phyloP scores from a whole-genome alignment of 257 asterid genomes.

The Solanum chmielewskii region DNA sequence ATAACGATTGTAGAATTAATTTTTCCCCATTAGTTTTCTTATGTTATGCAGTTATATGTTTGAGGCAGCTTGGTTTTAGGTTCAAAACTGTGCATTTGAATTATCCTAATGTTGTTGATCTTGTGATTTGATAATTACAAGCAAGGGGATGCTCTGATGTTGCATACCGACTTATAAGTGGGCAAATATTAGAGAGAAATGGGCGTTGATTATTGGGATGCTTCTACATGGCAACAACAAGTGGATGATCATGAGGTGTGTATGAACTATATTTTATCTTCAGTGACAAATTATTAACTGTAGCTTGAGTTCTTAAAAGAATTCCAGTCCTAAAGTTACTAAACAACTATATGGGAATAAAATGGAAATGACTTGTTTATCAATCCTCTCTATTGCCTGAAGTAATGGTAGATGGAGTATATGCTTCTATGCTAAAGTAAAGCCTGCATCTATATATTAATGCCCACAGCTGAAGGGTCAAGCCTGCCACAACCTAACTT shows the following conservation, averaged over 20 bases:
- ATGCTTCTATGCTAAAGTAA: neutral
- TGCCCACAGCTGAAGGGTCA: neutral
- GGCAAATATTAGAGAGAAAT: constrained; percentile 68
- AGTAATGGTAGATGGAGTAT: neutral
- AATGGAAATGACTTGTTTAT: neutral
- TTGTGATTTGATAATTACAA: no score
- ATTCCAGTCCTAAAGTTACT: neutral
- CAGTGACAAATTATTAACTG: neutral
- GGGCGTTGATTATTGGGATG: constrained; percentile 80
- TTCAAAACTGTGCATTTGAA: no score
- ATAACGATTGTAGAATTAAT: no score
- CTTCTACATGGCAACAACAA: constrained; percentile 41
- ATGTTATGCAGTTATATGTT: no score
- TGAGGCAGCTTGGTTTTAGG: no score
- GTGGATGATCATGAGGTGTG: constrained; percentile 54
- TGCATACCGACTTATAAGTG: constrained; percentile 17
- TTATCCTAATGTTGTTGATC: no score
- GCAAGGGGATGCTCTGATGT: no score
- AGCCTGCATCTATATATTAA: neutral
- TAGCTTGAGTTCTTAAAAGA: neutral
- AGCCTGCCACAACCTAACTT: neutral
- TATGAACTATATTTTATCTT: neutral
- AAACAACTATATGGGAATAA: neutral
- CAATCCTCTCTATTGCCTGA: neutral
- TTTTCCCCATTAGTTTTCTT: no score